phyloP scores from a whole-genome alignment of 2,329 filamentous ascomycete genomes.

The Alternaria triticina region DNA sequence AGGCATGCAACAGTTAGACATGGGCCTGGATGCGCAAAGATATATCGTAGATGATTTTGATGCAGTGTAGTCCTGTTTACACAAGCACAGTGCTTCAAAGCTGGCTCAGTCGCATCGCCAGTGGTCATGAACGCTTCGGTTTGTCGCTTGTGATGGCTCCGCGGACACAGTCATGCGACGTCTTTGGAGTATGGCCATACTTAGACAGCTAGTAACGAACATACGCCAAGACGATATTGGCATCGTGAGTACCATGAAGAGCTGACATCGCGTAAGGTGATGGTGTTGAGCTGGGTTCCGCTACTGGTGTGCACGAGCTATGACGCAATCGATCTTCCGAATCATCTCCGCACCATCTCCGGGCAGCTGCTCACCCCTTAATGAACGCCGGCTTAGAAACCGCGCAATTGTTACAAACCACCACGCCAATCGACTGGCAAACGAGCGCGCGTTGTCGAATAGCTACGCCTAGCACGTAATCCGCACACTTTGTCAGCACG shows the following conservation, averaged over 20 bases:
- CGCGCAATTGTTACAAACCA: slow-evolving; percentile 12
- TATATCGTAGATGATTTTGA: background rate
- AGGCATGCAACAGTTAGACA: background rate
- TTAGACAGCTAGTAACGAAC: background rate
- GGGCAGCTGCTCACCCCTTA: background rate
- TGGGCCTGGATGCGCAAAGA: background rate
- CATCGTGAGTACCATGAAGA: background rate
- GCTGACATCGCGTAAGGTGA: background rate
- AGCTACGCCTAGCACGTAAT: slow-evolving; percentile 32
- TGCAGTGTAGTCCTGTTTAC: background rate
- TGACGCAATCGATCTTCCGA: slow-evolving; percentile 2
- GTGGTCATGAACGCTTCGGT: background rate
- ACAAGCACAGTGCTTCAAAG: background rate
- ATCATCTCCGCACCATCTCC: slow-evolving; percentile 1
- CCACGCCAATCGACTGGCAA: background rate
- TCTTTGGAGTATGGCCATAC: background rate
- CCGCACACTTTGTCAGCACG: slow-evolving; percentile 33
- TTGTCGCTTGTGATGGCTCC: background rate
- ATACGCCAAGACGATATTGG: background rate
- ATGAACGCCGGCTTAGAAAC: background rate
- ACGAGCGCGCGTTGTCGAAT: background rate
- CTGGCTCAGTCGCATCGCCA: background rate
- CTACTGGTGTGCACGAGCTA: background rate
- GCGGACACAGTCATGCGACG: background rate
- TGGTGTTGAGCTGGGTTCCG: background rate